Conservation (phyloP, 2,329 filamentous ascomycete genomes). For the Emergomyces orientalis region DNA sequence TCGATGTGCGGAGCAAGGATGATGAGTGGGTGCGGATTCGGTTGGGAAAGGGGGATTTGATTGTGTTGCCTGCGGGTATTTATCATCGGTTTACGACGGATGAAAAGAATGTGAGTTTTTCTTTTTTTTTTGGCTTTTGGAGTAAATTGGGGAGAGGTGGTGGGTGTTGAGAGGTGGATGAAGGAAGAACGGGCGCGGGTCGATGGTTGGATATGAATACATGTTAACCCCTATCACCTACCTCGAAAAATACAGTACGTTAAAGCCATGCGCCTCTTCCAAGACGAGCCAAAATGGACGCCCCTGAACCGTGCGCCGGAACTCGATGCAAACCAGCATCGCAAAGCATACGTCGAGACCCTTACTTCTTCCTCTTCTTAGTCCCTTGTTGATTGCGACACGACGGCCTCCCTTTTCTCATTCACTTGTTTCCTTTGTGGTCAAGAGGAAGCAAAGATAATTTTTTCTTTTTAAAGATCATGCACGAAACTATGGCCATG, state of each 20-base stretch:
- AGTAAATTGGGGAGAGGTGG: background rate
- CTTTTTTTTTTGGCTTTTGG: conserved; percentile 5
- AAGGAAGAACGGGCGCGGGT: too few relatives aligned
- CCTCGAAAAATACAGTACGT: conserved; percentile 56
- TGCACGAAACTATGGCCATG: background rate
- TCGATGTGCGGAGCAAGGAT: conserved; percentile 74
- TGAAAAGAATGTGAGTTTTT: conserved; percentile 65
- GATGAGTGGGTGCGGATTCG: conserved; percentile 85
- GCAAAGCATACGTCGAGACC: conserved; percentile 62
- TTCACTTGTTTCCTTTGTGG: too few relatives aligned
- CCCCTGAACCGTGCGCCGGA: conserved; percentile 70
- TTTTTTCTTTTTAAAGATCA: background rate
- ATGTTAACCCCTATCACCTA: background rate
- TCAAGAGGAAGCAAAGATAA: background rate
- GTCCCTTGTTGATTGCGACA: background rate
- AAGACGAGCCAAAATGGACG: conserved; percentile 98
- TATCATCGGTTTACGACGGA: conserved; percentile 98
- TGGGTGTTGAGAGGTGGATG: background rate
- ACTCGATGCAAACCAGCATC: conserved; percentile 67
- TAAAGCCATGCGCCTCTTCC: conserved; percentile 91
- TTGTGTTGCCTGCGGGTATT: conserved; percentile 88
- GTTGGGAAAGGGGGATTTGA: conserved; percentile 77
- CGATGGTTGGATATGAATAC: background rate
- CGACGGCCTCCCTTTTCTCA: too few relatives aligned
- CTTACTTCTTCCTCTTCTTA: background rate